Percentiles rank a stretch among this genome's conserved stretches.
phyloP scores from a whole-genome alignment of 768 basidiomycete species.

The Kwoniella heveanensis region DNA sequence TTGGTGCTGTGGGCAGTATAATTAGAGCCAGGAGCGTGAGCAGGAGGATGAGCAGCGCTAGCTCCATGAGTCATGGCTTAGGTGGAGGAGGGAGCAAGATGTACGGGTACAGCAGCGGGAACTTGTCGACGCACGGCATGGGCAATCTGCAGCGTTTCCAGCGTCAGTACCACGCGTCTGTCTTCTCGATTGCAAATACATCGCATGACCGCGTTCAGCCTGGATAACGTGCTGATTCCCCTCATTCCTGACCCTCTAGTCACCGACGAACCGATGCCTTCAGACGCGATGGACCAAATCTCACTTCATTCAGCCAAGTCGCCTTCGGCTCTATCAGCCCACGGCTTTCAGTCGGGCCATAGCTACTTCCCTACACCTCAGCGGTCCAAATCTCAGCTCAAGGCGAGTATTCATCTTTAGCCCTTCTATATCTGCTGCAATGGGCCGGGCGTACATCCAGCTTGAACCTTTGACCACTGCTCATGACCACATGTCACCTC shows the following conservation, averaged over 20 bases:
- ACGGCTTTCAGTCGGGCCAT: constrained; percentile 7
- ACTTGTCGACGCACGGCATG: constrained; percentile 56
- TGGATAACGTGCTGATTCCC: background rate
- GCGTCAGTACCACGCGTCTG: constrained; percentile 56
- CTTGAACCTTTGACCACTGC: background rate
- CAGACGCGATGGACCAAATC: constrained; percentile 54
- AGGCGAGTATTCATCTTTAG: constrained; percentile 29
- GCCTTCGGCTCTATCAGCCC: background rate
- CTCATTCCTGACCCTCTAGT: constrained; percentile 53
- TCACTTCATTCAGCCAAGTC: constrained; percentile 43
- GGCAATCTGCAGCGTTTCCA: constrained; percentile 73
- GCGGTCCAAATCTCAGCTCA: constrained; percentile 39
- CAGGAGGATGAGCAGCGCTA: constrained; percentile 41
- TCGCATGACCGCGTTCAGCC: no score
- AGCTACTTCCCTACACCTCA: constrained; percentile 8
- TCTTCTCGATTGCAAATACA: no score
- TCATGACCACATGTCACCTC: no score
- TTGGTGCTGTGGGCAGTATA: constrained; percentile 87
- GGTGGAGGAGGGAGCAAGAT: constrained; percentile 33
- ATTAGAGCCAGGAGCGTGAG: constrained; percentile 60
- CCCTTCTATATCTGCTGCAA: background rate
- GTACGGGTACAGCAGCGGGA: constrained; percentile 35
- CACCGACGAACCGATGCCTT: constrained; percentile 81
- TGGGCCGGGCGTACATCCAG: background rate
- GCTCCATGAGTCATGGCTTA: constrained; percentile 17